phyloP scores from a whole-genome alignment of 2,329 filamentous ascomycete genomes.

The Xylariaceae sp. region DNA sequence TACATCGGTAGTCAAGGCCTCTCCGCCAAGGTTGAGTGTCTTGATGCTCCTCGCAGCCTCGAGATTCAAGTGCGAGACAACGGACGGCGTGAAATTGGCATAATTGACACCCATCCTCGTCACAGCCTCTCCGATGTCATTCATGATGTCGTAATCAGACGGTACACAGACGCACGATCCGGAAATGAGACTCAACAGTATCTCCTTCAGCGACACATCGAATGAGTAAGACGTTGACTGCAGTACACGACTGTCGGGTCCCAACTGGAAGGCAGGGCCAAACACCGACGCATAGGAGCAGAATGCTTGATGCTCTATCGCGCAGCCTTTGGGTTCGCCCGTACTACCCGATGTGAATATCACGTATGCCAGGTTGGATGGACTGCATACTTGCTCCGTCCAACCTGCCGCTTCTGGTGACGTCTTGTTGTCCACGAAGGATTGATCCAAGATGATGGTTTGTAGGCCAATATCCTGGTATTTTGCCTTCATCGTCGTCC shows the following conservation, averaged over 20 bases:
- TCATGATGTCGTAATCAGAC: conserved; percentile 5
- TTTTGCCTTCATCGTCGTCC: background rate
- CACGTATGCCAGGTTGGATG: conserved; percentile 2
- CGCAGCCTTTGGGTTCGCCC: background rate
- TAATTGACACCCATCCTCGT: conserved; percentile 3
- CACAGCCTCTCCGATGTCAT: conserved; percentile 1
- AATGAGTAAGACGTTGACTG: conserved; percentile 6
- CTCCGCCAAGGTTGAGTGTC: conserved; percentile 4
- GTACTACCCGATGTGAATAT: conserved; percentile 1
- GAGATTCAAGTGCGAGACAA: conserved; percentile 3
- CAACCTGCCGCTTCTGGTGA: background rate
- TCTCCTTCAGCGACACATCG: conserved; percentile 5
- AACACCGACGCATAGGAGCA: too few species aligned
- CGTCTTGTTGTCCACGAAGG: background rate
- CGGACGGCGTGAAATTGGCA: conserved; percentile 6
- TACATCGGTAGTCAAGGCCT: conserved; percentile 2
- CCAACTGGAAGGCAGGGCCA: background rate
- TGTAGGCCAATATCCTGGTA: conserved; percentile 1
- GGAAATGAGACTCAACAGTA: background rate
- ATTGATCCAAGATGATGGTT: background rate
- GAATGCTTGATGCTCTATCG: background rate
- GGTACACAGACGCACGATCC: conserved; percentile 6
- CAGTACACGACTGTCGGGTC: conserved; percentile 1
- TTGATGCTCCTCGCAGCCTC: conserved; percentile 1
- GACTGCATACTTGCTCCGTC: background rate